Evolutionary conservation across 306 rosid species (phyloP), one percentile per base, ranked within the genome.

Genomic region (Crotalaria pallida): DNA sequence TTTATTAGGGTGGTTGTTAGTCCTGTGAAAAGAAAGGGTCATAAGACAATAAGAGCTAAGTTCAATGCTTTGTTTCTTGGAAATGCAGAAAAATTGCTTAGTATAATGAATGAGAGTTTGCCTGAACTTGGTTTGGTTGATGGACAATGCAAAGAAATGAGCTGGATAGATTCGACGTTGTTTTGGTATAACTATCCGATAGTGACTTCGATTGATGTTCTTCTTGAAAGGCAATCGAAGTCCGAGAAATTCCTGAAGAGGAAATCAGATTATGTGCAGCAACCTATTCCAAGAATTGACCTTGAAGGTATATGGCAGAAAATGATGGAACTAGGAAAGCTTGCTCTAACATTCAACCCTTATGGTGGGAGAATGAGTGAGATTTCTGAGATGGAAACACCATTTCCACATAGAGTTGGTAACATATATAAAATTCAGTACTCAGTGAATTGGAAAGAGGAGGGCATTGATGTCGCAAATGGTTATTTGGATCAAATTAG

Each of bases 381-480:
- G 74, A 84, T 89, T 45, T 67, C 84, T 1, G 89, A 87, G 78
- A 1, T 16, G 4, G 92, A 78, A 57, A 89, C 89, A 10, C 80
- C 89, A 4, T 89, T 89, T 72, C 96, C 96, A 3, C 96, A 89
- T 31, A 82, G 96, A 72, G 85, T 85, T 11, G 96, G 91, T 43
- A 89, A 87, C 77, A 33, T 71, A 19, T 89, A 70, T 80, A 85
- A 87, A 57, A 85, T 89, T 27, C 92, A 88, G 66, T 90, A 88
- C 65, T 86, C 87, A 0, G 85, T 87, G 31, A 82, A 7, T 47
- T 89, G 96, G 96, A 85, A 83, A 64, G 89, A 83, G 43, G 85
- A 71, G 36, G 84, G 78, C 6, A 40, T 44, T 12, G 81, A 71
- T 53, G 85, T 67, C 55, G 79, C 73, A 10, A 74, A 79, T 22